Evolutionary conservation across 1,284 basidiomycete species (phyloP).

Genomic region (Cystobasidiaceae sp.): DNA sequence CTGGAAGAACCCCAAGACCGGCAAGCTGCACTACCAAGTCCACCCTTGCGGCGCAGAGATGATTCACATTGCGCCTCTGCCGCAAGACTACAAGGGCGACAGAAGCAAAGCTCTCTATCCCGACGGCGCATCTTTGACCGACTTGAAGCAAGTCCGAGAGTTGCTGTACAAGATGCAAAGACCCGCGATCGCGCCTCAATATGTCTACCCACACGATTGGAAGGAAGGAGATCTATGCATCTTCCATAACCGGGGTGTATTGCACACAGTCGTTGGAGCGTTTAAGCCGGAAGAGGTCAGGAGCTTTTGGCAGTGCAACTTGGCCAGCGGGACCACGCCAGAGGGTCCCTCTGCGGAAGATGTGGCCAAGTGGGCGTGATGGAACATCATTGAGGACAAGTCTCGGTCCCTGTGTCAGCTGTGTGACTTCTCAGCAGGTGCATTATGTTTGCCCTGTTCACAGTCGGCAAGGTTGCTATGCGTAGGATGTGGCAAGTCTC

Average conservation of each 20-base stretch:
- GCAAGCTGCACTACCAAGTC: slow-evolving; percentile 64
- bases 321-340: slow-evolving; percentile 41
- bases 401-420: no score
- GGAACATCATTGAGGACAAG: no score
- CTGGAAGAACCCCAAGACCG: slow-evolving; percentile 80
- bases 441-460: no score
- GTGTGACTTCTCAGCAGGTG: no score
- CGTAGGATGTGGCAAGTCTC: no score
- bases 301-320: slow-evolving; percentile 46
- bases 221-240: slow-evolving; percentile 60
- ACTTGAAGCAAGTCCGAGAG: slow-evolving; percentile 65
- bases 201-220: slow-evolving; percentile 55
- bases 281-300: slow-evolving; percentile 40
- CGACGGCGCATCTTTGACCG: slow-evolving; percentile 64
- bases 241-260: slow-evolving; percentile 47
- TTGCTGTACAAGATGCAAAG: slow-evolving; percentile 72
- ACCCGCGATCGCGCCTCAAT: slow-evolving; percentile 60
- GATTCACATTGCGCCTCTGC: slow-evolving; percentile 58
- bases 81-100: slow-evolving; percentile 31
- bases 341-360: slow-evolving; percentile 40
- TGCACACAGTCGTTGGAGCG: slow-evolving; percentile 46
- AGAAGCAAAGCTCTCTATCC: slow-evolving; percentile 59
- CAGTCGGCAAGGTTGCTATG: no score
- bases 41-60: slow-evolving; percentile 44
- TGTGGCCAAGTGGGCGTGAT: slow-evolving; percentile 35